These are phyloP conservation scores for Ceratobasidium sp. DNA, from an alignment of 1,284 basidiomycete species.

Conservation along the genomic window DNA sequence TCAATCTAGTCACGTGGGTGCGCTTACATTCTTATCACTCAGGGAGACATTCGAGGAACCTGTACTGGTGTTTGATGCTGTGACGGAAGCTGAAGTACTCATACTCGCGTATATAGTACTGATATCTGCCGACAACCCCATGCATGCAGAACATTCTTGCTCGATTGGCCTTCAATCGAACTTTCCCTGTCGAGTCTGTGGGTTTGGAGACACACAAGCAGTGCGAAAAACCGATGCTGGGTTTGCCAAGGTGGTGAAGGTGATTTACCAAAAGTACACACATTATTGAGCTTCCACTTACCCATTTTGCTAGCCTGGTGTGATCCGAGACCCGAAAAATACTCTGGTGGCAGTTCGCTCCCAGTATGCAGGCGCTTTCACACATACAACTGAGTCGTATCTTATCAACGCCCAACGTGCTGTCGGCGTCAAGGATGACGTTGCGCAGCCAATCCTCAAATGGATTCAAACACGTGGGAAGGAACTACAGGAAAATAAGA, in stretches of 20 bases:
- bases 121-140: constrained; percentile 4
- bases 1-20: no score
- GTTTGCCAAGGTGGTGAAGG: constrained; percentile 31
- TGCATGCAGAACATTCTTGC: constrained; percentile 3
- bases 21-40: no score
- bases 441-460: constrained; percentile 9
- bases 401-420: background rate
- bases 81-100: background rate
- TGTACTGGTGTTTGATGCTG: background rate
- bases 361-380: constrained; percentile 35
- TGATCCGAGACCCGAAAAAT: no score
- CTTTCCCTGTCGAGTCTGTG: constrained; percentile 2
- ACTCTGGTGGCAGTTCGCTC: constrained; percentile 33
- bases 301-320: no score
- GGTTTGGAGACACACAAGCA: background rate
- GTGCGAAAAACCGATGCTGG: background rate
- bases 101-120: background rate
- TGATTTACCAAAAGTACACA: background rate
- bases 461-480: background rate
- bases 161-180: constrained; percentile 1
- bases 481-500: background rate
- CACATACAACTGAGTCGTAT: background rate
- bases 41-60: constrained; percentile 7
- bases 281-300: constrained; percentile 17
- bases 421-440: constrained; percentile 10